Conservation (phyloP, 768 basidiomycete genomes). For the Serendipita vermifera region DNA sequence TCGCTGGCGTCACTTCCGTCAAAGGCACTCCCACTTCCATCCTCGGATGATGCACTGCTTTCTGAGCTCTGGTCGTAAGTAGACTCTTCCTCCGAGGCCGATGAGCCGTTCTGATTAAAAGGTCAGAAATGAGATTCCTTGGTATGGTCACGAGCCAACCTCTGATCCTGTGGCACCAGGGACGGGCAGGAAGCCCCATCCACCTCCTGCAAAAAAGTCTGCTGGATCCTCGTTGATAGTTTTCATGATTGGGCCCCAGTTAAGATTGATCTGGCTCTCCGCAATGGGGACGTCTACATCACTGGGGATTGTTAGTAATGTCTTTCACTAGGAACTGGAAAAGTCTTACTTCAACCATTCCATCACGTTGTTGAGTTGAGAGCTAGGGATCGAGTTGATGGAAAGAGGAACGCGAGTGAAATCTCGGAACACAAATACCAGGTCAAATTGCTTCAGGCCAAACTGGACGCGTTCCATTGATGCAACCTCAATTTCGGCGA, state of each 20-base stretch:
- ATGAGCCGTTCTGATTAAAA: constrained; percentile 7
- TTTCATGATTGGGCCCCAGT: constrained; percentile 98
- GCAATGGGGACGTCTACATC: constrained; percentile 94
- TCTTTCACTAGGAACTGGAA: constrained; percentile 2
- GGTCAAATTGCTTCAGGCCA: constrained; percentile 89
- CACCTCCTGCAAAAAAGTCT: constrained; percentile 92
- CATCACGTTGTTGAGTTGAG: constrained; percentile 91
- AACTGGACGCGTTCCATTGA: constrained; percentile 96
- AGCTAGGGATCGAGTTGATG: constrained; percentile 88
- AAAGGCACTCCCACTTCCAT: constrained; percentile 43
- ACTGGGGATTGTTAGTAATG: constrained; percentile 30
- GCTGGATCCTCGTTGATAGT: constrained; percentile 92
- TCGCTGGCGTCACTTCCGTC: constrained; percentile 41
- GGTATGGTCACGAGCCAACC: constrained; percentile 29
- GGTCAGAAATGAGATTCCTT: neutral
- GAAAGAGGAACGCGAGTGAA: constrained; percentile 86
- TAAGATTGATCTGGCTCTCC: constrained; percentile 92
- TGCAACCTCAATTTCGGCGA: constrained; percentile 90
- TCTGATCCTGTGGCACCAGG: constrained; percentile 45
- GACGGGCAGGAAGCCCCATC: constrained; percentile 83
- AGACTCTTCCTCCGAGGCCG: constrained; percentile 25
- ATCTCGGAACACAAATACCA: constrained; percentile 94
- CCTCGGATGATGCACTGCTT: constrained; percentile 55
- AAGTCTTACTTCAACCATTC: constrained; percentile 95
- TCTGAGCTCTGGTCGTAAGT: constrained; percentile 46